Evolutionary conservation across 139 green algal species (phyloP).

Genomic region (Closterium sp.): DNA sequence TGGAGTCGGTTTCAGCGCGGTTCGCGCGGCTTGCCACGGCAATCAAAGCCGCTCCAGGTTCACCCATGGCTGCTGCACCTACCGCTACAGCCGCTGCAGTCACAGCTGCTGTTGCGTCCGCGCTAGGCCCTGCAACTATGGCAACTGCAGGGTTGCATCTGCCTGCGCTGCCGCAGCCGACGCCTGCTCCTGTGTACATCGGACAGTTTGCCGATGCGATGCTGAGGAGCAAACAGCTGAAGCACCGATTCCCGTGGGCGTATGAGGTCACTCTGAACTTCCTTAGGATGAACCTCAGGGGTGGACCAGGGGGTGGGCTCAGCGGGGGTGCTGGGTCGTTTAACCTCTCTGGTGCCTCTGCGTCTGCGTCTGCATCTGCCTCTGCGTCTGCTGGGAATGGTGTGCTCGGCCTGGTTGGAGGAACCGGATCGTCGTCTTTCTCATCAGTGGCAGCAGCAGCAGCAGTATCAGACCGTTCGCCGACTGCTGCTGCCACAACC

Average conservation of each 20-base stretch:
- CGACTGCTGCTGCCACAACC: not conserved
- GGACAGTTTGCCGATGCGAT: not conserved
- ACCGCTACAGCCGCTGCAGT: not conserved
- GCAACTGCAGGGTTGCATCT: not conserved
- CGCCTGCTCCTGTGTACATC: not conserved
- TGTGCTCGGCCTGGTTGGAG: not conserved
- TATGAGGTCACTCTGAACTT: constrained; percentile 9
- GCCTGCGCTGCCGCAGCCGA: not conserved
- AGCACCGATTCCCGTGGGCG: not conserved
- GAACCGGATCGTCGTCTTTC: not conserved
- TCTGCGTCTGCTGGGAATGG: too few relatives aligned
- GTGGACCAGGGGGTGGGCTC: not conserved
- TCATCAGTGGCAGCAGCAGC: not conserved
- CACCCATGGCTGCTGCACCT: not conserved
- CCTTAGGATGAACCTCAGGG: not conserved
- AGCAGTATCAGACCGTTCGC: not conserved
- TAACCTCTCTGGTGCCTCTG: not conserved
- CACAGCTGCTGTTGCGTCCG: not conserved
- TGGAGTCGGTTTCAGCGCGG: not conserved
- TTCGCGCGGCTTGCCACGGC: not conserved
- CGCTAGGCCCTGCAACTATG: not conserved
- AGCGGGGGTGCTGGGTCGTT: not conserved
- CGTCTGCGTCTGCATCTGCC: not conserved
- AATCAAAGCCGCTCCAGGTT: not conserved
- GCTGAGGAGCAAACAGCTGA: not conserved